These are phyloP conservation scores for Acacia acuminata DNA, from an alignment of 306 rosid genomes.

Conservation along the genomic window DNA sequence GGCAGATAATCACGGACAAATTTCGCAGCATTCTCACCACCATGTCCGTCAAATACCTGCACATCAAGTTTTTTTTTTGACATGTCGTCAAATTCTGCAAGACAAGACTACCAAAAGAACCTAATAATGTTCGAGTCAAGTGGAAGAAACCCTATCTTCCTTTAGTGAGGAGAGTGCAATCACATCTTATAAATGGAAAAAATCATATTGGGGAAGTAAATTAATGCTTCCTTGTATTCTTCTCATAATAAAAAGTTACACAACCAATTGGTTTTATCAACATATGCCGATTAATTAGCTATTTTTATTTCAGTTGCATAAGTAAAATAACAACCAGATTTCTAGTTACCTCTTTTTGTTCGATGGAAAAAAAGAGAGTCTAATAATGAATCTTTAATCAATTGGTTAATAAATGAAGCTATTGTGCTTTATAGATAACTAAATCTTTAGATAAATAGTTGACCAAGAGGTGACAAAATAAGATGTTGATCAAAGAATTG, in stretches of 20 bases:
- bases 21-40: slow-evolving; percentile 82
- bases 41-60: slow-evolving; percentile 96
- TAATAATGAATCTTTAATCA: neutral
- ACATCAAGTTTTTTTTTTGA: slow-evolving; percentile 22
- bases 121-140: neutral
- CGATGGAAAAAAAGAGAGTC: neutral
- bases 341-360: neutral
- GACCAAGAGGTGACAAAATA: neutral
- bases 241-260: neutral
- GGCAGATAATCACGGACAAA: slow-evolving; percentile 88
- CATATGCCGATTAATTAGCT: neutral
- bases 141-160: neutral
- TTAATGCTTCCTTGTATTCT: neutral
- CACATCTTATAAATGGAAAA: neutral
- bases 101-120: neutral
- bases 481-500: neutral
- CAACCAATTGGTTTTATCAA: neutral
- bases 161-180: neutral
- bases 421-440: too few relatives aligned
- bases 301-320: neutral
- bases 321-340: neutral
- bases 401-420: neutral
- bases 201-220: neutral
- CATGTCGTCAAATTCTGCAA: slow-evolving; percentile 15
- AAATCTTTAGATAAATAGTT: too few relatives aligned